Percentiles rank a stretch among this genome's conserved stretches.
These are phyloP conservation scores for Penicillium taxi DNA, from an alignment of 495 filamentous ascomycete genomes.

Conservation along the genomic window DNA sequence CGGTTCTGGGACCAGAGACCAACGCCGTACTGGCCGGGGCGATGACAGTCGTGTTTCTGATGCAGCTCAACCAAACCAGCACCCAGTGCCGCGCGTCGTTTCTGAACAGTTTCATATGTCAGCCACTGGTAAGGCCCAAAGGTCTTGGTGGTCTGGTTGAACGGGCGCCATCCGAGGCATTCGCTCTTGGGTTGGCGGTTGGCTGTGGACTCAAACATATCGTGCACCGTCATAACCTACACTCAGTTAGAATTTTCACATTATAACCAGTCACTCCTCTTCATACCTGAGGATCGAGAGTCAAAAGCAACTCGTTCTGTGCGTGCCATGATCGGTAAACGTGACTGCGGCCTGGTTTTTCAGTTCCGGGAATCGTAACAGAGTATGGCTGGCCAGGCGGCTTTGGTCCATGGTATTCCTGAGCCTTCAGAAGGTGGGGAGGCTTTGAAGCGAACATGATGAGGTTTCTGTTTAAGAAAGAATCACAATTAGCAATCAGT, in stretches of 20 bases:
- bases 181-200: slow-evolving; percentile 49
- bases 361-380: slow-evolving; percentile 64
- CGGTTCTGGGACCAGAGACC: slow-evolving; percentile 95
- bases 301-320: slow-evolving; percentile 61
- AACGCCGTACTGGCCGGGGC: slow-evolving; percentile 65
- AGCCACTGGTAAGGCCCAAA: slow-evolving; percentile 79
- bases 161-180: slow-evolving; percentile 78
- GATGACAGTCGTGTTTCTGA: slow-evolving; percentile 52
- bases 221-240: slow-evolving; percentile 62
- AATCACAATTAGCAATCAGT: no score
- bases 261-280: neutral
- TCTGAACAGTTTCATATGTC: slow-evolving; percentile 71
- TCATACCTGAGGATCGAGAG: slow-evolving; percentile 62
- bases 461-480: slow-evolving; percentile 4
- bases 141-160: slow-evolving; percentile 64
- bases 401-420: slow-evolving; percentile 34
- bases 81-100: slow-evolving; percentile 75
- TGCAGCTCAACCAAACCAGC: slow-evolving; percentile 80
- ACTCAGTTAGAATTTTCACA: neutral
- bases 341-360: slow-evolving; percentile 60
- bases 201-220: slow-evolving; percentile 67
- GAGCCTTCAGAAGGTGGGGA: slow-evolving; percentile 33
- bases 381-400: slow-evolving; percentile 42
- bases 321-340: slow-evolving; percentile 81
- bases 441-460: slow-evolving; percentile 40